Evolutionary conservation across 2,329 filamentous ascomycete genomes (phyloP), one percentile per base, ranked within the genome.

Genomic region (Biscogniauxia mediterranea): DNA sequence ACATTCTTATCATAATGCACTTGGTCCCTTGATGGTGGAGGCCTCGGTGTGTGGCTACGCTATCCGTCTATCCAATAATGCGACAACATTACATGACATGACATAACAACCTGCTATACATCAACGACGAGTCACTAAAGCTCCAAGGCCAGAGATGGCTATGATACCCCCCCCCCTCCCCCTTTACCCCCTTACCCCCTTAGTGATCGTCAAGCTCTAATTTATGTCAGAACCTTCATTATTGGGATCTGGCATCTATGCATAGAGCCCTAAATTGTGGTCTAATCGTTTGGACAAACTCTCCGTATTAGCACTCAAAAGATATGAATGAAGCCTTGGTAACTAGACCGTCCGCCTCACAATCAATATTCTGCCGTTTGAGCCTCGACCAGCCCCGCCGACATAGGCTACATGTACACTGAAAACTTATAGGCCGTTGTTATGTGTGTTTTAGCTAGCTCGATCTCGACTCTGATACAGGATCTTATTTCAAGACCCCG

Each of bases 351-450:
- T 59, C 28, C 63, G 65, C 65, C 65, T 67, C 65, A 64, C 55
- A 59, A 49, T 20, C 26, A 20, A 60, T 50, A 58, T 53, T 46
- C 60, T 67, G 65, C 63, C 64, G 61, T 59, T 67, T 67, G 65
- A 67, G 63, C 63, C 65, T 62, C 64, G 61, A 62, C 54, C 54
- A 60, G 50, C 60, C 55, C 56, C 52, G 63, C 61, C 59, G 61
- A 60, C 57, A 38, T 23, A n/a, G 54, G 23, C 56, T 57, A 52
- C 55, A 20, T 58, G 56, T 50, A 25, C 55, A 17, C 17, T 54
- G 60, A 60, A 56, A 61, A 61, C 65, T 20, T 49, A 65, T 62
- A 55, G 42, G 38, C 32, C n/a, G 54, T 54, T 59, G 49, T n/a
- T 53, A 62, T 60, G 57, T 61, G 58, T 59, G 58, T 49, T 54